phyloP scores from a whole-genome alignment of 192 early-diverging fungal species.

The Coemansia sp. region DNA sequence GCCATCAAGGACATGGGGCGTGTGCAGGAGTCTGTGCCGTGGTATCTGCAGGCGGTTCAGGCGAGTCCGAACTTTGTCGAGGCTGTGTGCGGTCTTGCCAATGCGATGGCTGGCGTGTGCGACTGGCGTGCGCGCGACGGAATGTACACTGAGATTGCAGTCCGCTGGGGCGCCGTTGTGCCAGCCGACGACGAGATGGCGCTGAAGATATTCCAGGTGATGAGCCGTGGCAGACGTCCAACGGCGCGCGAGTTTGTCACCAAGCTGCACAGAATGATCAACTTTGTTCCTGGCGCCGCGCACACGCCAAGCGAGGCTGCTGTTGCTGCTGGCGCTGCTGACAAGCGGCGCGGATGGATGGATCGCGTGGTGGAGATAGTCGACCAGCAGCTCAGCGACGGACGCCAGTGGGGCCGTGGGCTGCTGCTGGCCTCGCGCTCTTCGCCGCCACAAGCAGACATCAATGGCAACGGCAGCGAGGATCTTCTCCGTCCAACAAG shows the following conservation, averaged over 20 bases:
- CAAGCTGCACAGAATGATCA: conserved; percentile 30
- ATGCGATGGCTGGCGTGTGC: conserved; percentile 84
- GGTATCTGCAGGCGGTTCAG: conserved; percentile 81
- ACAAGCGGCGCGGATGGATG: conserved; percentile 67
- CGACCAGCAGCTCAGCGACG: conserved; percentile 72
- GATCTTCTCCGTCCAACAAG: conserved; percentile 19
- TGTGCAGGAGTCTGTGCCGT: conserved; percentile 84
- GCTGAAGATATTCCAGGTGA: conserved; percentile 40
- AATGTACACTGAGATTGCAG: conserved; percentile 47
- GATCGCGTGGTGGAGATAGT: conserved; percentile 76
- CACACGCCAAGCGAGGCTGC: conserved; percentile 7
- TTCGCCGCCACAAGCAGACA: background rate
- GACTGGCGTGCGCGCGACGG: conserved; percentile 84
- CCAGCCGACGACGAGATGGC: conserved; percentile 34
- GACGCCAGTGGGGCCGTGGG: conserved; percentile 59
- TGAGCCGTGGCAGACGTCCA: conserved; percentile 37
- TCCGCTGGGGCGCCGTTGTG: conserved; percentile 27
- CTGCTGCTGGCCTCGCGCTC: conserved; percentile 43
- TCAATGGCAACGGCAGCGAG: background rate
- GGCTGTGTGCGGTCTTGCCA: conserved; percentile 89
- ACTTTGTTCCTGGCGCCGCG: conserved; percentile 10
- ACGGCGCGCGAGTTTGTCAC: conserved; percentile 22
- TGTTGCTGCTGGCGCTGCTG: background rate
- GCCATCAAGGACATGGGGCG: conserved; percentile 90
- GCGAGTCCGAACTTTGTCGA: conserved; percentile 91